Evolutionary conservation across 768 basidiomycete genomes (phyloP).

Genomic region (Tricholoma sp.): DNA sequence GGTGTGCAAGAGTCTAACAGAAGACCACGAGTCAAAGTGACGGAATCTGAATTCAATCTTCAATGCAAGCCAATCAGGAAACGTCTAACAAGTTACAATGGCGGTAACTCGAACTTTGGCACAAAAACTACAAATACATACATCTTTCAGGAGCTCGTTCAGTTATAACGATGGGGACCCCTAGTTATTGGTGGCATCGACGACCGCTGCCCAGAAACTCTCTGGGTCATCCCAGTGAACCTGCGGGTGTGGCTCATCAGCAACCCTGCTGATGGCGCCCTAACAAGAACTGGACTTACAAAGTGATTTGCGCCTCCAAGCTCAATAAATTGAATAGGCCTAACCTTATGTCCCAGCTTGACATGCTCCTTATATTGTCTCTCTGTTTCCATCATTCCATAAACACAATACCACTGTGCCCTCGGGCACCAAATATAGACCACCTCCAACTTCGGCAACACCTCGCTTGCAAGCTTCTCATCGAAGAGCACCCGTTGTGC

Average conservation of each 20-base stretch:
- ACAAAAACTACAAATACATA: too few relatives aligned
- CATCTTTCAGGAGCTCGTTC: too few relatives aligned
- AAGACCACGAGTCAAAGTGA: too few relatives aligned
- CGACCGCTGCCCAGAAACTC: not conserved
- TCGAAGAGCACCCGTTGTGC: not conserved
- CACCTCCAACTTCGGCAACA: not conserved
- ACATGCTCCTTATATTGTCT: not conserved
- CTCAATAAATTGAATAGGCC: not conserved
- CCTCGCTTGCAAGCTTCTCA: not conserved
- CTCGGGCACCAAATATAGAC: not conserved
- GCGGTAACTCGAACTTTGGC: too few relatives aligned
- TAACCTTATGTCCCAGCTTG: not conserved
- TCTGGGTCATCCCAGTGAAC: not conserved
- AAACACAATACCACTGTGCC: not conserved
- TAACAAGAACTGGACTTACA: not conserved
- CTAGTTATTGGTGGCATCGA: not conserved
- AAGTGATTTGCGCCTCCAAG: not conserved
- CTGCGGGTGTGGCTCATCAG: not conserved
- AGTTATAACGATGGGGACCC: too few relatives aligned
- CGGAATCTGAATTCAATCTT: too few relatives aligned
- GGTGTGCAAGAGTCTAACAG: too few relatives aligned
- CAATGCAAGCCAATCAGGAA: too few relatives aligned
- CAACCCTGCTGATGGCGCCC: not conserved
- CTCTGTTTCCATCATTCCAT: not conserved
- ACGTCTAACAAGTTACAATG: too few relatives aligned